Conservation (phyloP, 2,329 filamentous ascomycete species). For the Fonsecaea nubica region DNA sequence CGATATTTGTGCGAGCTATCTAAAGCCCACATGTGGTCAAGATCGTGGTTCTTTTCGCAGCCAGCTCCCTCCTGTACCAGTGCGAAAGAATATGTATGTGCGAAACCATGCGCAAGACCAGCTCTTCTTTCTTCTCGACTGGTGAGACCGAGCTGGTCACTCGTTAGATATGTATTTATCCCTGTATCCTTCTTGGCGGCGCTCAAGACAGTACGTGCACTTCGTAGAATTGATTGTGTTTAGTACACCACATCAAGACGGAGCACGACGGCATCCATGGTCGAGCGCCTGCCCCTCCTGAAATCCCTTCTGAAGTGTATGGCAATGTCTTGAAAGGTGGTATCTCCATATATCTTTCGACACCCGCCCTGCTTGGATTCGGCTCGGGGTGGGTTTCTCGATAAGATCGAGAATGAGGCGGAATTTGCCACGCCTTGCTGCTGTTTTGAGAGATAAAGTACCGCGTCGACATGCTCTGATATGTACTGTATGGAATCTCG, state of each 20-base stretch:
- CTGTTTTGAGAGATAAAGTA: conserved; percentile 33
- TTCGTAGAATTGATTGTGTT: conserved; percentile 36
- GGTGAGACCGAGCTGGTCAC: background rate
- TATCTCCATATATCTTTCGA: conserved; percentile 37
- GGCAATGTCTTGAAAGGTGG: conserved; percentile 35
- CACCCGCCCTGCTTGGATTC: conserved; percentile 16
- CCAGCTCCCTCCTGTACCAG: background rate
- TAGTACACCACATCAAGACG: conserved; percentile 33
- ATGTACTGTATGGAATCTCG: conserved; percentile 31
- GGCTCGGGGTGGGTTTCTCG: conserved; percentile 28
- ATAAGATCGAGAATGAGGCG: conserved; percentile 33
- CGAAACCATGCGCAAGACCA: background rate
- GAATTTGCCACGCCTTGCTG: conserved; percentile 31
- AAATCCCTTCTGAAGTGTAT: conserved; percentile 31
- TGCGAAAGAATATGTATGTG: background rate
- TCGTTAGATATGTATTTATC: conserved; percentile 16
- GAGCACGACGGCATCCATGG: conserved; percentile 35
- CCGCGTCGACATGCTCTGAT: conserved; percentile 32
- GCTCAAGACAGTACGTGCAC: conserved; percentile 33
- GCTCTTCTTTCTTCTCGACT: background rate
- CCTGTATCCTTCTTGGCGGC: background rate
- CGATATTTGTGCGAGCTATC: background rate
- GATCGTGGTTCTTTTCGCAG: background rate
- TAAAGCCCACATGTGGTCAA: background rate
- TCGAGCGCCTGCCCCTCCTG: conserved; percentile 26